Evolutionary conservation across 495 filamentous ascomycete genomes (phyloP), one percentile per base, ranked within the genome.

Genomic region (Staphylotrichum tortipilum): DNA sequence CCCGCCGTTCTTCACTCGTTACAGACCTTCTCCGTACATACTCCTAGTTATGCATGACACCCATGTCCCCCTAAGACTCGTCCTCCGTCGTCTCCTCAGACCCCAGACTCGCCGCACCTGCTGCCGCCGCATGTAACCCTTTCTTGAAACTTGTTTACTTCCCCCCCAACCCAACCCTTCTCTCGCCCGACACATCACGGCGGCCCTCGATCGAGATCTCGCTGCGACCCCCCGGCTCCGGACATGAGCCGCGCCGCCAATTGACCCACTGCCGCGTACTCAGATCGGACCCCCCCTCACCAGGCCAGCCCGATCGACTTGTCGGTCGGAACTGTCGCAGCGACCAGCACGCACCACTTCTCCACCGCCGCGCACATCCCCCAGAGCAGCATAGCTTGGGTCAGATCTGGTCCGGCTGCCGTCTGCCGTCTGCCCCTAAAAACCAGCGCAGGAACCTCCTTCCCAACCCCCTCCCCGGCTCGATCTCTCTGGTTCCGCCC

Each of bases 11-110:
- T 22, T 28, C 40, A 44, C 44, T 61, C 57, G 57, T 65, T n/a
- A n/a, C n/a, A n/a, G n/a, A n/a, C n/a, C n/a, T n/a, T n/a, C n/a
- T n/a, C n/a, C n/a, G n/a, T n/a, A n/a, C n/a, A n/a, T n/a, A n/a
- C n/a, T n/a, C n/a, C 26, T 10, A 10, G 26, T 61, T 57, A 63
- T 65, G 60, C 60, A 61, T 43, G 50, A 61, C 47, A 55, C 58
- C 55, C 50, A 56, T 38, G 42, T 45, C 58, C 57, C 54, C 52
- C 54, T 55, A 56, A 59, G 49, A 54, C 48, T 51, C 53, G 42
- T 45, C 58, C 57, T 52, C 52, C 54, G 53, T 54, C 57, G 49
- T 52, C 48, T 51, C 53, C 49, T 49, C 47, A 48, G 44, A 46
- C 55, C 52, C 49, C 48, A 42, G 24, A 41, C 19, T 28, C 41